phyloP scores from a whole-genome alignment of 192 early-diverging fungal genomes.

The Linnemannia exigua region DNA sequence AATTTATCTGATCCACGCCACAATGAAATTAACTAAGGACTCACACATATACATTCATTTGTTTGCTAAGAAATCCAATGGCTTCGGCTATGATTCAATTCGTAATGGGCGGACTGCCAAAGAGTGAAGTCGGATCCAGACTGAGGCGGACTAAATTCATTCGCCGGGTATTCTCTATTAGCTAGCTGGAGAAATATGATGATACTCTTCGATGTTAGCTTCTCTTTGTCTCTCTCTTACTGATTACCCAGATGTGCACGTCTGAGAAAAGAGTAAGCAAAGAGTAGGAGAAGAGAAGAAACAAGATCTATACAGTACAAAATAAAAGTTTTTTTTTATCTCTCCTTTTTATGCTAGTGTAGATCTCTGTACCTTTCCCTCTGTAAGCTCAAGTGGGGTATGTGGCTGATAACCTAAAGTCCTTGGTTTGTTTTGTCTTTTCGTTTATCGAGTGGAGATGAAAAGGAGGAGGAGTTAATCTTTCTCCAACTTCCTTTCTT shows the following conservation, averaged over 20 bases:
- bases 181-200: neutral
- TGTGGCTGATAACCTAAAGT: too few species aligned
- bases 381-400: neutral
- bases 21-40: neutral
- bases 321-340: neutral
- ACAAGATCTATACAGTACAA: too few species aligned
- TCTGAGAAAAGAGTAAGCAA: neutral
- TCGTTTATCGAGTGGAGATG: neutral
- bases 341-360: neutral
- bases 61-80: neutral
- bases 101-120: neutral
- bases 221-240: neutral
- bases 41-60: too few species aligned
- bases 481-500: neutral
- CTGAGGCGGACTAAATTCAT: neutral
- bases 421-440: neutral
- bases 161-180: neutral
- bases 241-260: neutral
- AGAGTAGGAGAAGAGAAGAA: neutral
- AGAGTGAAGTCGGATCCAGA: neutral
- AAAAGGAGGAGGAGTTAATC: neutral
- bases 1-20: neutral
- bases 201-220: too few species aligned
- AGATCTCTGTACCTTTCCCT: neutral
- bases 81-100: neutral